phyloP scores from a whole-genome alignment of 108 stramenopile genomes.

The Bacterosira constricta region DNA sequence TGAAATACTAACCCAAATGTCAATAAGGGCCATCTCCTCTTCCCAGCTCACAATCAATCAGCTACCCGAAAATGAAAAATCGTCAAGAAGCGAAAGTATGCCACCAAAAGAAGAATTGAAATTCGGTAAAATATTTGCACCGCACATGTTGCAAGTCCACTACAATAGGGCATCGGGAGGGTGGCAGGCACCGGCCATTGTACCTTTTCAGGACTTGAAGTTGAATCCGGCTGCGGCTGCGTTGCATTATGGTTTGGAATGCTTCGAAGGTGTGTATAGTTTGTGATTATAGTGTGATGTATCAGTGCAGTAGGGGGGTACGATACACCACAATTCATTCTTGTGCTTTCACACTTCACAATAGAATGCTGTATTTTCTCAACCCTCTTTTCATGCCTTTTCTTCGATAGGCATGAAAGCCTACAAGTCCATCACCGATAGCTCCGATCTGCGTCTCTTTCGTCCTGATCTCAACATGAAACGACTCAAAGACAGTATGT shows the following conservation, averaged over 20 bases:
- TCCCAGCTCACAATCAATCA: constrained; percentile 29
- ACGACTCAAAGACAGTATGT: constrained; percentile 81
- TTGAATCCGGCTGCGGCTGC: constrained; percentile 87
- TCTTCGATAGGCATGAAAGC: constrained; percentile 89
- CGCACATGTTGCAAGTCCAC: constrained; percentile 93
- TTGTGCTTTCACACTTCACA: not conserved
- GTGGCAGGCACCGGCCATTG: constrained; percentile 86
- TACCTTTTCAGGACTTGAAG: constrained; percentile 75
- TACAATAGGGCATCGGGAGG: constrained; percentile 66
- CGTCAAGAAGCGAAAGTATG: not conserved
- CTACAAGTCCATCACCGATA: constrained; percentile 55
- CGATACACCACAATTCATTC: not conserved
- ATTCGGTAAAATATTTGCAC: constrained; percentile 85
- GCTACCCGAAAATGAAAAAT: not conserved
- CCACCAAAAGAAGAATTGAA: constrained; percentile 66
- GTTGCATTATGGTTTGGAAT: constrained; percentile 94
- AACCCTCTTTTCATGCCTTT: too few species aligned
- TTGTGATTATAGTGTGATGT: constrained; percentile 40
- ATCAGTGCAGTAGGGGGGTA: not conserved
- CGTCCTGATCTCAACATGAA: constrained; percentile 93
- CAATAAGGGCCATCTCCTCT: constrained; percentile 50
- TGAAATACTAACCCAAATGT: not conserved
- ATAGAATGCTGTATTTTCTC: not conserved
- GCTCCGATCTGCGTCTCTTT: constrained; percentile 74
- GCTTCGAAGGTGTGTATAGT: constrained; percentile 82